Conservation (phyloP, 768 basidiomycete genomes). For the Phanerochaete carnosa region DNA sequence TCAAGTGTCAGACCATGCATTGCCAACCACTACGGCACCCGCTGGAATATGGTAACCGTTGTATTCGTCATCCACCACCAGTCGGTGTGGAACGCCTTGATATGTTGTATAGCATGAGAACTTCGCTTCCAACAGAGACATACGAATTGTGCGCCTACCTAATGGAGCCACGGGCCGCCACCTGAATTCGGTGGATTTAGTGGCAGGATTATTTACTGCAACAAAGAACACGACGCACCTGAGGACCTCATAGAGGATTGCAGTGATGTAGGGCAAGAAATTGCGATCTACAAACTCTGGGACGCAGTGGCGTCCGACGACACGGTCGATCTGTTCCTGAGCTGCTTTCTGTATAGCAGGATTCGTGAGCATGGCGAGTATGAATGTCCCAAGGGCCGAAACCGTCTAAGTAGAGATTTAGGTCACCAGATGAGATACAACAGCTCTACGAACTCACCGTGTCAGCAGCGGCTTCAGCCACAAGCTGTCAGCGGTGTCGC, state of each 20-base stretch:
- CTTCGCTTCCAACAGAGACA: no score
- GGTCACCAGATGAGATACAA: no score
- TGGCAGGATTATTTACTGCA: no score
- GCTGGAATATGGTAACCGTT: conserved; percentile 30
- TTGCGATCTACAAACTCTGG: neutral
- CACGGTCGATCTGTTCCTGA: neutral
- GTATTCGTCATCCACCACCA: conserved; percentile 27
- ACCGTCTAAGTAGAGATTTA: neutral
- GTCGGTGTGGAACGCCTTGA: conserved; percentile 26
- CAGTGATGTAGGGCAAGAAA: neutral
- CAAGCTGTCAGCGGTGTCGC: no score
- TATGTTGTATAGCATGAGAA: no score
- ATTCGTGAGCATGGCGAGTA: neutral
- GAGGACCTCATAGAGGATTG: neutral
- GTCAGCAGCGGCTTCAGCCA: neutral
- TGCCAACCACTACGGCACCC: conserved; percentile 14
- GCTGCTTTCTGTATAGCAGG: neutral
- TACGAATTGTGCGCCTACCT: no score
- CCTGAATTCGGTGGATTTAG: no score
- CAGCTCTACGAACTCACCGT: no score
- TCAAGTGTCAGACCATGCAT: neutral
- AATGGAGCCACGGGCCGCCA: no score
- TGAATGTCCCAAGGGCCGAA: conserved; percentile 1
- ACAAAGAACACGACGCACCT: no score
- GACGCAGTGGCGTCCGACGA: neutral